Percentiles rank a stretch among this genome's conserved stretches.
These are phyloP conservation scores for Kwoniella botswanensis DNA, from an alignment of 768 basidiomycete genomes.

Conservation along the genomic window DNA sequence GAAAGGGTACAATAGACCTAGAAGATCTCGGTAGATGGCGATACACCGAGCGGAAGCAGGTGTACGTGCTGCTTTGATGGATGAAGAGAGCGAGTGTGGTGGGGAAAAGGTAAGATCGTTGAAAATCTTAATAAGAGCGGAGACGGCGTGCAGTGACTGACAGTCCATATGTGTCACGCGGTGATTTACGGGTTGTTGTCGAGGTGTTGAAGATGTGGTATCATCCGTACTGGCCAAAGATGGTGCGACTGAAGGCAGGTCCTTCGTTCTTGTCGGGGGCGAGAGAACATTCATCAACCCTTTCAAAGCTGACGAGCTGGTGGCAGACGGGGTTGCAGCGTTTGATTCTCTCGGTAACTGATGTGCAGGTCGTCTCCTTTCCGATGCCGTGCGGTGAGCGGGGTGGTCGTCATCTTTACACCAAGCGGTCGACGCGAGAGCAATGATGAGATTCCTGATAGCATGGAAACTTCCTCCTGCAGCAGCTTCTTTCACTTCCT, in stretches of 20 bases:
- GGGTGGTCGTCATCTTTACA: conserved; percentile 36
- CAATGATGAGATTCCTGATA: conserved; percentile 44
- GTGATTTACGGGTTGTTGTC: conserved; percentile 20
- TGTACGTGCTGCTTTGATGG: conserved; percentile 44
- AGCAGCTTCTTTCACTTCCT: conserved; percentile 41
- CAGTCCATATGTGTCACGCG: conserved; percentile 36
- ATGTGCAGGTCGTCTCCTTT: conserved; percentile 15
- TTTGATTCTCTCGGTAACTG: conserved; percentile 12
- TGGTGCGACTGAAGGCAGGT: conserved; percentile 40
- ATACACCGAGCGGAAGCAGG: conserved; percentile 58
- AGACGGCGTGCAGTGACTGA: conserved; percentile 42
- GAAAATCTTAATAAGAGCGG: conserved; percentile 59
- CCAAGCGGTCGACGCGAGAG: conserved; percentile 39
- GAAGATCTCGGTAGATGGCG: conserved; percentile 59
- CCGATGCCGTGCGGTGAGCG: background rate
- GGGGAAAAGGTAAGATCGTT: conserved; percentile 58
- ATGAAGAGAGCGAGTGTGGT: conserved; percentile 48
- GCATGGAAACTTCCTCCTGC: conserved; percentile 45
- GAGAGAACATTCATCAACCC: conserved; percentile 36
- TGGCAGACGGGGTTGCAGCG: background rate
- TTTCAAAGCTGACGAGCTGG: conserved; percentile 26
- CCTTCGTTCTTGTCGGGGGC: conserved; percentile 32
- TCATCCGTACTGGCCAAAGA: conserved; percentile 24
- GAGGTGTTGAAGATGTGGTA: background rate
- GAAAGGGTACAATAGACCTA: conserved; percentile 58